A percentile compares a stretch with the other conserved stretches of the same genome.
These are phyloP conservation scores for Perkinsus chesapeaki DNA, from an alignment of 169 alveolate species.

Conservation along the genomic window DNA sequence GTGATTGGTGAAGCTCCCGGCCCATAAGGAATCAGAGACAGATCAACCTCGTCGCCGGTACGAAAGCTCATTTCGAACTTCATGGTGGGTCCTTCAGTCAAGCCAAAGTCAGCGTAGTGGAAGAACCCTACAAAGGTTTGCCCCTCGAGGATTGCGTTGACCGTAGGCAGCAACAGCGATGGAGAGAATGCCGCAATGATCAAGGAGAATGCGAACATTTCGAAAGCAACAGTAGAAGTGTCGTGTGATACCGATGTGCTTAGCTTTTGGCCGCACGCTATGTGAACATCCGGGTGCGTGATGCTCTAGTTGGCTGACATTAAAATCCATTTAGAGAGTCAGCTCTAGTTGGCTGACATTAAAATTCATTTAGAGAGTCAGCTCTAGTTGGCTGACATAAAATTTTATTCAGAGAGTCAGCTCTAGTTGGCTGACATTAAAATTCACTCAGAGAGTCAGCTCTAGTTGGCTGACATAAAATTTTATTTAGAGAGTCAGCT, in stretches of 20 bases:
- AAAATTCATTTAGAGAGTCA: not conserved
- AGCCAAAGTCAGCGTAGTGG: no score
- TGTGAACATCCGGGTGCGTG: not conserved
- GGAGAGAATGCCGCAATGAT: no score
- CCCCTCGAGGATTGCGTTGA: no score
- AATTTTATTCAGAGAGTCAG: not conserved
- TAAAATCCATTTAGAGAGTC: not conserved
- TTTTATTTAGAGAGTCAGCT: not conserved
- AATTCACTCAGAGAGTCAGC: not conserved
- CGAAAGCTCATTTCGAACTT: no score
- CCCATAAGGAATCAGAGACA: no score
- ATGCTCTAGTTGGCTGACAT: not conserved
- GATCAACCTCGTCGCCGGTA: no score
- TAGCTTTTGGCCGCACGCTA: not conserved
- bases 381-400: not conserved
- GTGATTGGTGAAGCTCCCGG: no score
- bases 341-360: not conserved
- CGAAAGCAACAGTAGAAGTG: no score
- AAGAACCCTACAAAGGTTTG: no score
- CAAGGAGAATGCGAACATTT: no score
- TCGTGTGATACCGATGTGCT: not conserved
- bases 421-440: not conserved
- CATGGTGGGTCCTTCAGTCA: no score
- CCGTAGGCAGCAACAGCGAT: no score
- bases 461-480: not conserved